phyloP scores from a whole-genome alignment of 768 basidiomycete species.

The Amanita fuliginea region DNA sequence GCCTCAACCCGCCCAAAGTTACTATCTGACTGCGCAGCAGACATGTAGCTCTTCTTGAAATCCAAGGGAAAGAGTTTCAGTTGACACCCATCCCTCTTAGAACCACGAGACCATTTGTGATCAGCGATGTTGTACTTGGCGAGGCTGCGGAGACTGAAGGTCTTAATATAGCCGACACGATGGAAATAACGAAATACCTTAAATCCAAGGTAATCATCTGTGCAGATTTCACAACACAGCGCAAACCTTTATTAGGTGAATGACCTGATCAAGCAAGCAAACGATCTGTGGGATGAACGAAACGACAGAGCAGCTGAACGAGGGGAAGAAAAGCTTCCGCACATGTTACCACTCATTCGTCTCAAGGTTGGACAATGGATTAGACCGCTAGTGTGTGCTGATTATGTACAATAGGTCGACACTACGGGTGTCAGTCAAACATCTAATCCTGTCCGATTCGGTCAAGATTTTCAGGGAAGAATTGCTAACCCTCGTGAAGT shows the following conservation, averaged over 20 bases:
- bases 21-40: conserved; percentile 28
- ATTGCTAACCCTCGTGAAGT: conserved; percentile 94
- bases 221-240: neutral
- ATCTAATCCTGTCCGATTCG: conserved; percentile 94
- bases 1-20: conserved; percentile 8
- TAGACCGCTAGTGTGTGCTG: neutral
- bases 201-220: conserved; percentile 43
- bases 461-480: conserved; percentile 84
- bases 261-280: conserved; percentile 67
- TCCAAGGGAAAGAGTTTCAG: conserved; percentile 83
- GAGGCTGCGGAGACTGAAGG: conserved; percentile 71
- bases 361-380: conserved; percentile 46
- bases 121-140: conserved; percentile 68
- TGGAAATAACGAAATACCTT: conserved; percentile 74
- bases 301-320: conserved; percentile 49
- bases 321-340: conserved; percentile 49
- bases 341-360: conserved; percentile 80
- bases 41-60: conserved; percentile 82
- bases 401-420: conserved; percentile 49
- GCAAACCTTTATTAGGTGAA: conserved; percentile 43
- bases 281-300: conserved; percentile 67
- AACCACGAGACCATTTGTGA: conserved; percentile 89
- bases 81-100: conserved; percentile 79
- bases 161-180: conserved; percentile 70
- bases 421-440: conserved; percentile 85